These are phyloP conservation scores for Talaromyces sp. DNA, from an alignment of 2,329 filamentous ascomycete species.

Conservation along the genomic window DNA sequence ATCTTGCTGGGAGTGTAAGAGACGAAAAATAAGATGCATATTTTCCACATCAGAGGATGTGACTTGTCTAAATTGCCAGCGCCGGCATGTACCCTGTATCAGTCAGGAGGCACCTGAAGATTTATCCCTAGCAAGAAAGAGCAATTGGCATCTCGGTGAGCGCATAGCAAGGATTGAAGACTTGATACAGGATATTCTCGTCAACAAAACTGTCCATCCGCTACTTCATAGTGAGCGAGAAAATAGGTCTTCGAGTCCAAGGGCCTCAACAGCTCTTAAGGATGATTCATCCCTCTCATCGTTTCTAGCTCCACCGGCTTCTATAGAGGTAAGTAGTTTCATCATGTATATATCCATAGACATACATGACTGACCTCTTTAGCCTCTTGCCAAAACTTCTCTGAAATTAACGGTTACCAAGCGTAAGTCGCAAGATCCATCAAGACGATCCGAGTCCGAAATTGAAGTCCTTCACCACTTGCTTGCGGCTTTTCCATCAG, in stretches of 20 bases:
- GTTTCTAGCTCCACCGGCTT: not conserved
- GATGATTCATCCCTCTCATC: not conserved
- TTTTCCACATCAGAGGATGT: constrained; percentile 8
- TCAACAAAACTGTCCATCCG: not conserved
- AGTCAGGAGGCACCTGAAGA: constrained; percentile 26
- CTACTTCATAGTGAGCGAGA: not conserved
- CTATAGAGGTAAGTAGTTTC: not conserved
- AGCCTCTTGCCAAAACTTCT: not conserved
- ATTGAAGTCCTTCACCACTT: not conserved
- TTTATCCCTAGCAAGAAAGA: constrained; percentile 16
- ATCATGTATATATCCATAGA: not conserved
- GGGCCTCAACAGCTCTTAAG: not conserved
- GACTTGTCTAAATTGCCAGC: constrained; percentile 24
- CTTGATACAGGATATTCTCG: constrained; percentile 19
- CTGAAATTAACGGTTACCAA: not conserved
- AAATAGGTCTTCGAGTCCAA: not conserved
- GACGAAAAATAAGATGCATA: constrained; percentile 10
- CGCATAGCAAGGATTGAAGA: constrained; percentile 20
- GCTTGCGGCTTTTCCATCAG: constrained; percentile 19
- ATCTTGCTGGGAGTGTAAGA: constrained; percentile 14
- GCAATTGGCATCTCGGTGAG: constrained; percentile 20
- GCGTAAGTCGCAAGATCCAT: not conserved
- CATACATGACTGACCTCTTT: not conserved
- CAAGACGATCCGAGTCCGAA: not conserved
- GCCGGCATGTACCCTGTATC: constrained; percentile 25